Base-by-base conservation (phyloP, 2,329 filamentous ascomycete genomes). In the Leptosphaerulina australis region DNA sequence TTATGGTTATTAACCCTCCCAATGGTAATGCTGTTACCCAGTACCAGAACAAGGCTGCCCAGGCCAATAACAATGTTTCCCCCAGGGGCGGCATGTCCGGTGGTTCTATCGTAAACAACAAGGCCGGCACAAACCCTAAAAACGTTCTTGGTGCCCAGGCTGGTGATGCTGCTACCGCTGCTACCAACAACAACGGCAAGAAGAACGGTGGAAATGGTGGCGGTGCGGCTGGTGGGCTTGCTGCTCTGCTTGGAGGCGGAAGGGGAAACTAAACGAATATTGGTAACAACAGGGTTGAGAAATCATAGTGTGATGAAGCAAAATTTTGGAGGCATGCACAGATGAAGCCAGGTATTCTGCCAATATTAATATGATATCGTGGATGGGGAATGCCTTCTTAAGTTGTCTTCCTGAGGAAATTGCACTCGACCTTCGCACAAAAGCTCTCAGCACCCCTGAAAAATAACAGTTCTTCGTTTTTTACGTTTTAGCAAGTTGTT, bases 1-100 rank as follows among this genome's bases (percentile, higher is more conserved):
- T 80, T 51, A 86, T 88, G 79, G 87, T 88, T 17, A 84, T 91
- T 69, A 90, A 91, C 74, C 66, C 65, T 29, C 61, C 65, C 11
- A 57, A 53, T 33, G 55, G 44, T 28, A 57, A 60, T n/a, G 58
- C 59, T n/a, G 62, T 67, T 2, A 51, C 59, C 10, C 51, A 59
- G 45, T 67, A 67, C 50, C 39, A 43, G 14, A 55, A 61, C 38
- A 56, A 54, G 44, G 64, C 64, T 29, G 62, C 64, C 1, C 53
- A 64, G 30, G 59, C 60, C 25, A 64, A 60, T n/a, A 66, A 65
- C 40, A 65, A 65, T 18, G 56, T 62, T 15, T 57, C 53, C 8
- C 62, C 62, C 25, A 30, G 28, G n/a, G 61, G 62, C 10, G 61
- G 62, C 15, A 26, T 63, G 25, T 55, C 49, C 18, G 62, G 62